A percentile compares a stretch with the other conserved stretches of the same genome.
Conservation (phyloP, 2,329 filamentous ascomycete genomes). For the Curvularia eragrostidis region DNA sequence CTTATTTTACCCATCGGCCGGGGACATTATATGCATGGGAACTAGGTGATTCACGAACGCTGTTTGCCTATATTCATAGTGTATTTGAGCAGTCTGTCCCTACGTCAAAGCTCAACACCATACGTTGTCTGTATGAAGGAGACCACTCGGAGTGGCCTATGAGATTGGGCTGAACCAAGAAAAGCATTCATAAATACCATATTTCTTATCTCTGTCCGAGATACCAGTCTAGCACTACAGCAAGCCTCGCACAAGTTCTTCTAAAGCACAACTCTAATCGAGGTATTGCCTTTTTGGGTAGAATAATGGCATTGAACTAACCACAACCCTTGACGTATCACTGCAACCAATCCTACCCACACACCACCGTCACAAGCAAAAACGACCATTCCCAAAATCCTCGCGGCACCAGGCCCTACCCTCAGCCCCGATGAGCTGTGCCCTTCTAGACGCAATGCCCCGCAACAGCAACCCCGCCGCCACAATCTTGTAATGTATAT, state of each 20-base stretch:
- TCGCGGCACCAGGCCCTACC: not conserved
- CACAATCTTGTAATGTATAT: not conserved
- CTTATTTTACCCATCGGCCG: not conserved
- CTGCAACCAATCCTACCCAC: not conserved
- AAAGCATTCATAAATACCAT: too few relatives aligned
- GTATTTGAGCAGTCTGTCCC: not conserved
- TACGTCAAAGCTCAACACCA: not conserved
- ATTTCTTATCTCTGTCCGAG: too few relatives aligned
- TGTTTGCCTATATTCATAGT: not conserved
- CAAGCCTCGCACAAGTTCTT: too few relatives aligned
- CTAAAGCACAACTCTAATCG: too few relatives aligned
- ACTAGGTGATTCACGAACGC: not conserved
- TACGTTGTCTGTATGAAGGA: not conserved
- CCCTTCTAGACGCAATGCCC: not conserved
- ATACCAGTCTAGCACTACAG: too few relatives aligned
- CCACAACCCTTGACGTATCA: not conserved
- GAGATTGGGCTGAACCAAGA: too few relatives aligned
- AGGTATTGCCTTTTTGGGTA: too few relatives aligned
- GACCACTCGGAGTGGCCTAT: not conserved
- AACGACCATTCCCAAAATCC: not conserved
- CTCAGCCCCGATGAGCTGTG: not conserved
- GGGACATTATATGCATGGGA: not conserved
- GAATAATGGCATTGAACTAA: not conserved
- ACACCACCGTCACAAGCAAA: not conserved
- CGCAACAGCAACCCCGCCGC: slow-evolving; percentile 1